These are phyloP conservation scores for Oryza glaberrima DNA, from an alignment of 176 grass and related monocot species.

Conservation along the genomic window DNA sequence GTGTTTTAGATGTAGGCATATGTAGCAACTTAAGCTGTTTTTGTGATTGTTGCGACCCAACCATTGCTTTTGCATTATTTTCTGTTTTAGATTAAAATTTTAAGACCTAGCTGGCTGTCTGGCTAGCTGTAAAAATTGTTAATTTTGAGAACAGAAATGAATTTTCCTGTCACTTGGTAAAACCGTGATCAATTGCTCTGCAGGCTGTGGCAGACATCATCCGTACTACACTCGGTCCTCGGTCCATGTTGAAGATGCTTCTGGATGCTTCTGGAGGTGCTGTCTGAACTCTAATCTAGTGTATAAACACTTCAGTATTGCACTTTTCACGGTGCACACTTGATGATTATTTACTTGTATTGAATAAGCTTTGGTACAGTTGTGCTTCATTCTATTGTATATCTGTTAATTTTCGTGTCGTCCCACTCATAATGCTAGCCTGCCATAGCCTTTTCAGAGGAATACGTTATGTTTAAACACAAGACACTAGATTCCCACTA, in stretches of 20 bases:
- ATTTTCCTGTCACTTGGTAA: constrained; percentile 16
- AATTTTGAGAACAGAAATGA: not conserved
- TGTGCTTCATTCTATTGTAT: constrained; percentile 6
- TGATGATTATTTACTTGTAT: not conserved
- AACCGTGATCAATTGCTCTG: constrained; percentile 23
- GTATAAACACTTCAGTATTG: not conserved
- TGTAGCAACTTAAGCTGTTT: not conserved
- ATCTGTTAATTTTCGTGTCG: not conserved
- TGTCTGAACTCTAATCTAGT: not conserved
- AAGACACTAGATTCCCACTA: not conserved
- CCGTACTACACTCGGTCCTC: constrained; percentile 88
- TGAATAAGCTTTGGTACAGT: constrained; percentile 6
- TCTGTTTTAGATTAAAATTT: not conserved
- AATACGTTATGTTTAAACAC: not conserved
- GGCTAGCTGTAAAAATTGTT: not conserved
- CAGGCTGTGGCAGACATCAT: constrained; percentile 98
- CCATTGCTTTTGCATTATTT: constrained; percentile 15
- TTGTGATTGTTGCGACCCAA: not conserved
- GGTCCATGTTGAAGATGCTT: constrained; percentile 99
- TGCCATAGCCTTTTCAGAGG: not conserved
- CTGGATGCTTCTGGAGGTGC: constrained; percentile 91
- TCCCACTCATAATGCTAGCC: not conserved
- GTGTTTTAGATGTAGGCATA: not conserved
- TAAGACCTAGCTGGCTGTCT: too few relatives aligned
- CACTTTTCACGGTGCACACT: not conserved